phyloP scores from a whole-genome alignment of 2,329 filamentous ascomycete species.

The Lecanicillium sp. region DNA sequence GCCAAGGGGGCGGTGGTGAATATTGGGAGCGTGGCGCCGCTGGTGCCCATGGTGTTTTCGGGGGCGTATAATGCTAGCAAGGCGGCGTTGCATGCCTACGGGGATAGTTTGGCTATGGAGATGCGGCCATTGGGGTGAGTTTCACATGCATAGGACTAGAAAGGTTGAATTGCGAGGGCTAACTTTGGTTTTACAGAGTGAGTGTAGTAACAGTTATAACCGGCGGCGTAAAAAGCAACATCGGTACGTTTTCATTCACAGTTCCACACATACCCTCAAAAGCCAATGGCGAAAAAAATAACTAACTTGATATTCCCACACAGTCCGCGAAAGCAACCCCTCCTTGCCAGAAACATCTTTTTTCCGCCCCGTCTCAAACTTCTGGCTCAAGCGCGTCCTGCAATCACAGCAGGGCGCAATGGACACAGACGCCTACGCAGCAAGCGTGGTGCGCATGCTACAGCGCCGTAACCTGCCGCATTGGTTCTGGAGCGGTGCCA shows the following conservation, averaged over 20 bases:
- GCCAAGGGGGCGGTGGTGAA: conserved; percentile 16
- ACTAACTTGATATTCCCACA: neutral
- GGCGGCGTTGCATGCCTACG: conserved; percentile 15
- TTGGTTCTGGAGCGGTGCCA: conserved; percentile 13
- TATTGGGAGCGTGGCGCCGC: conserved; percentile 16
- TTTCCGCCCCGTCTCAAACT: conserved; percentile 8
- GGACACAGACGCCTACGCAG: conserved; percentile 11
- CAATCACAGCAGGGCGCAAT: conserved; percentile 7
- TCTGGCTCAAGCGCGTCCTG: conserved; percentile 9
- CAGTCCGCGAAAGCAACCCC: conserved; percentile 9
- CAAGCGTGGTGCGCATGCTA: conserved; percentile 10
- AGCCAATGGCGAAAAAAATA: no score
- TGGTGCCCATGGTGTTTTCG: conserved; percentile 13
- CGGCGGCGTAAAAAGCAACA: conserved; percentile 11
- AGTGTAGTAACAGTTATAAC: conserved; percentile 12
- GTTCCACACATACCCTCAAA: no score
- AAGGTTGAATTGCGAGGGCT: neutral
- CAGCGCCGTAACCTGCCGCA: conserved; percentile 9
- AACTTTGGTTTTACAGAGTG: conserved; percentile 7
- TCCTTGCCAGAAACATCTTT: conserved; percentile 9
- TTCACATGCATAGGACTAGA: conserved; percentile 7
- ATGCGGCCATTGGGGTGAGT: conserved; percentile 15
- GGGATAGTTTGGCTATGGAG: conserved; percentile 14
- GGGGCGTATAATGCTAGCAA: conserved; percentile 16
- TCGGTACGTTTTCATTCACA: no score